Evolutionary conservation across 495 filamentous ascomycete species (phyloP).

Genomic region (Xylaria castorea): DNA sequence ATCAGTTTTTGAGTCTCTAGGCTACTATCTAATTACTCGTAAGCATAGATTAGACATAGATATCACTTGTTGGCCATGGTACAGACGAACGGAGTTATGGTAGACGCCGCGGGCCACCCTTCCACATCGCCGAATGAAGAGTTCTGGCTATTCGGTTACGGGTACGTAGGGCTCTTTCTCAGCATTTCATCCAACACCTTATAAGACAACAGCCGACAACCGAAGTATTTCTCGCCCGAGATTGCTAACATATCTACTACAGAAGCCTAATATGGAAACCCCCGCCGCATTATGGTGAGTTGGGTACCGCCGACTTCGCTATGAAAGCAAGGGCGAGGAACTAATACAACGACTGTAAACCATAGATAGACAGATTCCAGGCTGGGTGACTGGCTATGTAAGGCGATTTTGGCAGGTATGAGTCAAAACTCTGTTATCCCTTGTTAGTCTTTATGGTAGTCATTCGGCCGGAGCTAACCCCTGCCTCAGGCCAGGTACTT

Average conservation of each 20-base stretch:
- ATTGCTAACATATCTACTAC: constrained; percentile 31
- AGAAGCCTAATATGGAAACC: constrained; percentile 99
- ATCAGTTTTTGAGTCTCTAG: background rate
- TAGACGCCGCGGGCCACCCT: constrained; percentile 14
- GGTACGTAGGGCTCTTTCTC: constrained; percentile 54
- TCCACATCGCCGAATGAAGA: constrained; percentile 50
- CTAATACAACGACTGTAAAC: constrained; percentile 3
- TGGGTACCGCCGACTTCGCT: constrained; percentile 11
- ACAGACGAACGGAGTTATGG: constrained; percentile 15
- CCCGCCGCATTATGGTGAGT: constrained; percentile 89
- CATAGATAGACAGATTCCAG: constrained; percentile 77
- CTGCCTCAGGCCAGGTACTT: constrained; percentile 61
- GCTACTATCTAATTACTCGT: background rate
- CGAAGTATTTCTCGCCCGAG: background rate
- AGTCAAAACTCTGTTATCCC: constrained; percentile 29
- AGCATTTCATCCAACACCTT: constrained; percentile 14
- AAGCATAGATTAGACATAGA: background rate
- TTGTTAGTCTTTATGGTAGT: background rate
- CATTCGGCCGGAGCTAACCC: constrained; percentile 25
- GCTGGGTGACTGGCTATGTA: constrained; percentile 93
- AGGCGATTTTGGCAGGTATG: constrained; percentile 96
- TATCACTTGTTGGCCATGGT: background rate
- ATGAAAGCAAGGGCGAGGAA: background rate
- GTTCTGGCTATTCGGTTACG: constrained; percentile 93
- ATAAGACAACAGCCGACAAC: constrained; percentile 13